These are phyloP conservation scores for Aspergillus tanneri DNA, from an alignment of 2,329 filamentous ascomycete species.

Conservation along the genomic window DNA sequence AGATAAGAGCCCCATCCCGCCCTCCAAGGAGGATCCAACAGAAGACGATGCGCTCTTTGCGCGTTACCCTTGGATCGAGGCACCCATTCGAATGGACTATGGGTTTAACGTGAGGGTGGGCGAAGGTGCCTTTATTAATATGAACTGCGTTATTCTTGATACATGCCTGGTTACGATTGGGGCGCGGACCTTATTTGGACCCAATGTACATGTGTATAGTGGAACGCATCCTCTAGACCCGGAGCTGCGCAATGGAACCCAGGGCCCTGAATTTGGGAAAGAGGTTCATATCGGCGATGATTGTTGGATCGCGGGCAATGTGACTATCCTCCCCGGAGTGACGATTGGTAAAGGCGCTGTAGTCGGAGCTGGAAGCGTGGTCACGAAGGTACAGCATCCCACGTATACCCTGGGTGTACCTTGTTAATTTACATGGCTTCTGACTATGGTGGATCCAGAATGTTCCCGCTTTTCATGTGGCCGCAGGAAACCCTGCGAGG, in stretches of 20 bases:
- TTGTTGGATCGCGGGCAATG: constrained; percentile 75
- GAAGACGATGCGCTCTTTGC: constrained; percentile 66
- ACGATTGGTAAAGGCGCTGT: constrained; percentile 72
- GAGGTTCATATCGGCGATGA: constrained; percentile 76
- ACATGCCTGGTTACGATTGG: constrained; percentile 74
- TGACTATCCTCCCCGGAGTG: constrained; percentile 70
- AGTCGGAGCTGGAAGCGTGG: constrained; percentile 78
- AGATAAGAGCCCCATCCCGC: constrained; percentile 64
- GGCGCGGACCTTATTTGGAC: constrained; percentile 72
- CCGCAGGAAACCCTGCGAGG: constrained; percentile 42
- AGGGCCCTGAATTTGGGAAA: constrained; percentile 72
- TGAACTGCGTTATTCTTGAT: constrained; percentile 73
- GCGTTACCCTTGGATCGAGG: constrained; percentile 67
- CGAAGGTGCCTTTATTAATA: constrained; percentile 71
- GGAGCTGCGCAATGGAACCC: constrained; percentile 67
- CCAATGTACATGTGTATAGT: constrained; percentile 73
- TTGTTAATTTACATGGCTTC: too few relatives aligned
- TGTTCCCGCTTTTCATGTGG: constrained; percentile 44
- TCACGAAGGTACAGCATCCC: constrained; percentile 75
- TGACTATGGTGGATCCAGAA: constrained; percentile 28
- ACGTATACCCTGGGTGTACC: background rate
- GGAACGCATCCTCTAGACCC: constrained; percentile 78
- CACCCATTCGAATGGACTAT: constrained; percentile 72
- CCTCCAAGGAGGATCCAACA: constrained; percentile 54
- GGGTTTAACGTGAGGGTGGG: constrained; percentile 73